Evolutionary conservation across 2,329 filamentous ascomycete genomes (phyloP).

Genomic region (Diaporthe nobilis): DNA sequence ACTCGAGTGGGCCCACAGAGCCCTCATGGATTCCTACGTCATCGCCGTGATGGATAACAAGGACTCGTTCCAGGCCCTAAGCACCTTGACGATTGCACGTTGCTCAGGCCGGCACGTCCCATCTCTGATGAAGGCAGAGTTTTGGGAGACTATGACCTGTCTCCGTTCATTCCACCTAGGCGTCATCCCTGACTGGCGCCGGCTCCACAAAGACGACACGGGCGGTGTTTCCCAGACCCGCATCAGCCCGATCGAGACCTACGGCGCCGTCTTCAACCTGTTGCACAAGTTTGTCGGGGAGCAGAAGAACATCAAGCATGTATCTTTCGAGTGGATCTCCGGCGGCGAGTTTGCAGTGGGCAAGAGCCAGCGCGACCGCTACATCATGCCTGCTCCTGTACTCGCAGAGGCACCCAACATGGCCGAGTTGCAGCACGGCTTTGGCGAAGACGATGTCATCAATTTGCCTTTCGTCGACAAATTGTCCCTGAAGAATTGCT

Average conservation of each 20-base stretch:
- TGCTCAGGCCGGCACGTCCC: conserved; percentile 73
- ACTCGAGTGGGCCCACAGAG: conserved; percentile 77
- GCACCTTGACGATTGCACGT: conserved; percentile 73
- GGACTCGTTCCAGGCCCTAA: conserved; percentile 66
- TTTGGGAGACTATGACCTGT: conserved; percentile 72
- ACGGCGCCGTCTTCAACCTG: conserved; percentile 65
- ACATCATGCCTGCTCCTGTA: conserved; percentile 74
- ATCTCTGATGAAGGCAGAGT: conserved; percentile 68
- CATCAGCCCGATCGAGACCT: conserved; percentile 65
- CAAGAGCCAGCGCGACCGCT: conserved; percentile 71
- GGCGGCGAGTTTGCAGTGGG: conserved; percentile 78
- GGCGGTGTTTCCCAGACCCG: conserved; percentile 55
- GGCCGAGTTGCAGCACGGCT: conserved; percentile 44
- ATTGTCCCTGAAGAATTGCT: conserved; percentile 78
- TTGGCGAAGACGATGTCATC: conserved; percentile 57
- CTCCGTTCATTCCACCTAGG: conserved; percentile 70
- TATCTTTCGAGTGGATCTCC: conserved; percentile 77
- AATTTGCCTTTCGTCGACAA: conserved; percentile 69
- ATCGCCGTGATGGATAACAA: conserved; percentile 75
- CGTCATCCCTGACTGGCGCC: conserved; percentile 77
- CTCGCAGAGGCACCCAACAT: conserved; percentile 52
- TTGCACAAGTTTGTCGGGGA: conserved; percentile 64
- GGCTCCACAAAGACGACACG: conserved; percentile 66
- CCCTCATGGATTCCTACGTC: conserved; percentile 77
- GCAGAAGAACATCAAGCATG: conserved; percentile 65